These are phyloP conservation scores for Cytospora mali DNA, from an alignment of 2,329 filamentous ascomycete species.

Conservation along the genomic window DNA sequence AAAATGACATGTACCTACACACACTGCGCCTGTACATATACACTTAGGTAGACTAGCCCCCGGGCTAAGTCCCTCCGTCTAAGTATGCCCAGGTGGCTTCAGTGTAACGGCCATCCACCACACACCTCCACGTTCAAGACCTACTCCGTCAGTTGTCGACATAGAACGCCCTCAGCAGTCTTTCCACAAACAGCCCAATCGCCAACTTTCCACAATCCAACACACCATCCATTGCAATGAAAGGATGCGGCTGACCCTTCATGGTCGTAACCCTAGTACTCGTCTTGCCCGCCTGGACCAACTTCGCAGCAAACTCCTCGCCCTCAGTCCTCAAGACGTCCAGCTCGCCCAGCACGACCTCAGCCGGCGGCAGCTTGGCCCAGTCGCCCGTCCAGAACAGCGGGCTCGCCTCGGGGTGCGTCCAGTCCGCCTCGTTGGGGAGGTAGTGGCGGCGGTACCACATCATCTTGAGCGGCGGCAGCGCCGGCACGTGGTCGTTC, in stretches of 20 bases:
- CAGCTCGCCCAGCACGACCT: conserved; percentile 57
- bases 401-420: conserved; percentile 56
- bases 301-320: conserved; percentile 51
- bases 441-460: conserved; percentile 64
- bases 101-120: no score
- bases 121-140: background rate
- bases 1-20: no score
- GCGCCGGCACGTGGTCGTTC: conserved; percentile 53
- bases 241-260: conserved; percentile 60
- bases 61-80: no score
- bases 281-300: conserved; percentile 49
- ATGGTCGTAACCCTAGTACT: conserved; percentile 50
- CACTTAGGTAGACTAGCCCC: no score
- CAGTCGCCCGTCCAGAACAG: conserved; percentile 55
- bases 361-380: conserved; percentile 51
- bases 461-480: conserved; percentile 60
- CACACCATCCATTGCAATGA: conserved; percentile 59
- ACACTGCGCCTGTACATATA: no score
- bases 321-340: conserved; percentile 61
- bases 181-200: conserved; percentile 44
- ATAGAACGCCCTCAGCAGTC: conserved; percentile 25
- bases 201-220: conserved; percentile 52
- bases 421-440: conserved; percentile 48
- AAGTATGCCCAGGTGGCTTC: no score
- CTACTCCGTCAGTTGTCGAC: conserved; percentile 15